Evolutionary conservation across 768 basidiomycete species (phyloP).

Genomic region (Termitomyces sp.): DNA sequence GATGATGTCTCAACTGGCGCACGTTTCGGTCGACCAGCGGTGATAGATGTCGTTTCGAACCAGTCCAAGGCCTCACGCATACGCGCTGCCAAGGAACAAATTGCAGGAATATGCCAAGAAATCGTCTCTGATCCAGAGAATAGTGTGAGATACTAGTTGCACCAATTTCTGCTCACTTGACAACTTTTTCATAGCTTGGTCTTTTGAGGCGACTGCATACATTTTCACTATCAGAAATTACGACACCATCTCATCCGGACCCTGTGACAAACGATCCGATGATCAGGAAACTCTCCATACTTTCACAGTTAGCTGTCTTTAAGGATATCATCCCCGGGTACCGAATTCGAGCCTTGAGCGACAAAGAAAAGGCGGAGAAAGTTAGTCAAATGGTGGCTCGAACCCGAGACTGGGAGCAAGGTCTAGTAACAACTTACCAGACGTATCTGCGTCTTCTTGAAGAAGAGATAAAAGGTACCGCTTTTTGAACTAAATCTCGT

Average conservation of each 20-base stretch:
- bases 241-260: conserved; percentile 61
- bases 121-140: conserved; percentile 94
- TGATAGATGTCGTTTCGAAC: conserved; percentile 64
- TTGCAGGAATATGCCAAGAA: conserved; percentile 90
- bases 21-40: conserved; percentile 81
- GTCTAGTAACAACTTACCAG: conserved; percentile 85
- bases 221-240: conserved; percentile 76
- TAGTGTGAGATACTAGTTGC: conserved; percentile 51
- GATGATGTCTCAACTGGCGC: conserved; percentile 82
- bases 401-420: conserved; percentile 94
- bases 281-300: conserved; percentile 82
- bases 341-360: conserved; percentile 87
- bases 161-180: background rate
- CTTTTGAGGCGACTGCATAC: conserved; percentile 84
- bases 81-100: conserved; percentile 86
- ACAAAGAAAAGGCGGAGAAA: conserved; percentile 87
- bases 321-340: conserved; percentile 96
- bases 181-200: conserved; percentile 54
- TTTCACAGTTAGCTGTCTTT: conserved; percentile 91
- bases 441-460: conserved; percentile 83
- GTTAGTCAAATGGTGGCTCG: conserved; percentile 89
- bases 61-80: conserved; percentile 63
- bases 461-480: conserved; percentile 77
- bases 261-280: conserved; percentile 74
- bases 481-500: background rate